phyloP scores from a whole-genome alignment of 768 basidiomycete genomes.

The Boletus insuetus region DNA sequence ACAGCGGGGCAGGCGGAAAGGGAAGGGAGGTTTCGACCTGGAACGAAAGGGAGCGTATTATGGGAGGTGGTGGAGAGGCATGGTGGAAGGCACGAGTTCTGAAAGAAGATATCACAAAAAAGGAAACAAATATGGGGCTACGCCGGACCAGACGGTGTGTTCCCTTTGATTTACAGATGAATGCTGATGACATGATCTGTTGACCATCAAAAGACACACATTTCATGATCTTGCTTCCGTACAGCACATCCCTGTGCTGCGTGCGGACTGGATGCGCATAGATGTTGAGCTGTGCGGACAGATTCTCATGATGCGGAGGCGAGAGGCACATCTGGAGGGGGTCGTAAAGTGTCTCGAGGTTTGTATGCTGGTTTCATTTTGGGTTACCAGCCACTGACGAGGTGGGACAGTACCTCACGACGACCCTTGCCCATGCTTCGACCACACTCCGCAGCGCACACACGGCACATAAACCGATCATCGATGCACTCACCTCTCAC shows the following conservation, averaged over 20 bases:
- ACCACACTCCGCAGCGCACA: slow-evolving; percentile 57
- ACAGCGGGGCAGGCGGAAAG: neutral
- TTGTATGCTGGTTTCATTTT: slow-evolving; percentile 13
- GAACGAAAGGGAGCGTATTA: slow-evolving; percentile 36
- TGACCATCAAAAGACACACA: slow-evolving; percentile 50
- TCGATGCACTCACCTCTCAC: slow-evolving; percentile 42
- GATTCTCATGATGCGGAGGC: slow-evolving; percentile 62
- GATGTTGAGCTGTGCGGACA: slow-evolving; percentile 81
- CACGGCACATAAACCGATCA: slow-evolving; percentile 45
- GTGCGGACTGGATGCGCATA: slow-evolving; percentile 65
- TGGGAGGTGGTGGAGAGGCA: slow-evolving; percentile 11
- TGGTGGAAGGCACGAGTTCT: slow-evolving; percentile 19
- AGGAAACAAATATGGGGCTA: slow-evolving; percentile 7
- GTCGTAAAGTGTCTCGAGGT: slow-evolving; percentile 60
- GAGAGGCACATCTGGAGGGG: slow-evolving; percentile 66
- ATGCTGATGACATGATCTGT: neutral
- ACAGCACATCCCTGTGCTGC: slow-evolving; percentile 45
- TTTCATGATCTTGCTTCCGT: slow-evolving; percentile 62
- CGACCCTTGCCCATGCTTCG: slow-evolving; percentile 53
- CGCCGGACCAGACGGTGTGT: slow-evolving; percentile 29
- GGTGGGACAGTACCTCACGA: slow-evolving; percentile 44
- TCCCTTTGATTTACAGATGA: neutral
- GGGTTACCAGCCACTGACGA: slow-evolving; percentile 5
- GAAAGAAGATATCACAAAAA: slow-evolving; percentile 12
- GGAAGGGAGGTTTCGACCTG: slow-evolving; percentile 48